phyloP scores from a whole-genome alignment of 192 early-diverging fungal species.

The Coemansia sp. region DNA sequence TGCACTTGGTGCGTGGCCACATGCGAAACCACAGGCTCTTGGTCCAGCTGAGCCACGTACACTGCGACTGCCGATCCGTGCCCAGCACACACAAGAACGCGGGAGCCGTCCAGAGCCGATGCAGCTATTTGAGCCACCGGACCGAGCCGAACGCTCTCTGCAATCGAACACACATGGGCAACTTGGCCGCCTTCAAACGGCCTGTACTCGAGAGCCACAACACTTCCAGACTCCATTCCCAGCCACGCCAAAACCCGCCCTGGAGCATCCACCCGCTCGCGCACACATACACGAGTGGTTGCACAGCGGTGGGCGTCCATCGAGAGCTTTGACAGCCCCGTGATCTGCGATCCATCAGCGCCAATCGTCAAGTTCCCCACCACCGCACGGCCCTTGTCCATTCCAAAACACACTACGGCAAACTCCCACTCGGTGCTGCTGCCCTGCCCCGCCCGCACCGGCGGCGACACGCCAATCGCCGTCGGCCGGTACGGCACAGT shows the following conservation, averaged over 20 bases:
- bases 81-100: conserved; percentile 22
- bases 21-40: not conserved
- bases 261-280: conserved; percentile 15
- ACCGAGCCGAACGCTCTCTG: conserved; percentile 12
- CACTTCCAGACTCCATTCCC: conserved; percentile 25
- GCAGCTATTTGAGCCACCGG: conserved; percentile 19
- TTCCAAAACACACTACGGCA: conserved; percentile 30
- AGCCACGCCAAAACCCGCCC: conserved; percentile 22
- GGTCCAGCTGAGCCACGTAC: not conserved
- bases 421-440: conserved; percentile 48
- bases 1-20: conserved; percentile 1
- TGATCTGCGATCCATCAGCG: conserved; percentile 25
- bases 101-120: not conserved
- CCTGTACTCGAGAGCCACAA: conserved; percentile 32
- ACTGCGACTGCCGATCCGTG: conserved; percentile 15
- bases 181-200: conserved; percentile 20
- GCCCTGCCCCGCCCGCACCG: conserved; percentile 30
- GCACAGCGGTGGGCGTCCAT: conserved; percentile 19
- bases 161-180: conserved; percentile 4
- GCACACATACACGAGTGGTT: conserved; percentile 5
- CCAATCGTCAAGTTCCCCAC: conserved; percentile 34
- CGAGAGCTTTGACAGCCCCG: conserved; percentile 9
- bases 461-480: conserved; percentile 32
- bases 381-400: conserved; percentile 19
- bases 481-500: conserved; percentile 21